Percentiles rank a stretch among this genome's conserved stretches.
These are phyloP conservation scores for Nyssa sinensis DNA, from an alignment of 148 eudicot species.

Conservation along the genomic window DNA sequence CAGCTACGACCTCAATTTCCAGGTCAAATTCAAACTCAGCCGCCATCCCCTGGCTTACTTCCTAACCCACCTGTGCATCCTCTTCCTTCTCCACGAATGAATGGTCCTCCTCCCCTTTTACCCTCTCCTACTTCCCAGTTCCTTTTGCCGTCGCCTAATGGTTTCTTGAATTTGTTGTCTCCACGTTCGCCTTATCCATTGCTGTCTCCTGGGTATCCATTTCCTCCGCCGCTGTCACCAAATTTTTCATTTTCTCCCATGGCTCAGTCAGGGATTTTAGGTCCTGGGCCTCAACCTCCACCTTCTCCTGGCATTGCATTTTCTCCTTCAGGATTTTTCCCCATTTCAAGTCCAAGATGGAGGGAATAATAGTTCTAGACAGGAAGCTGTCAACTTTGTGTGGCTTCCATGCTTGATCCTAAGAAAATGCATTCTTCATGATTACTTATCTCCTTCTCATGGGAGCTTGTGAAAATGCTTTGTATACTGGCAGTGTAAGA, in stretches of 20 bases:
- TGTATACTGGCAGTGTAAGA: constrained; percentile 10
- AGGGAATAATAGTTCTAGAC: constrained; percentile 52
- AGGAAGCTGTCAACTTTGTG: constrained; percentile 14
- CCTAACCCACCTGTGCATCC: constrained; percentile 44
- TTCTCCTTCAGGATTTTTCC: constrained; percentile 76
- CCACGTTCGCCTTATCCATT: constrained; percentile 84
- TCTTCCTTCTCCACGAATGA: constrained; percentile 59
- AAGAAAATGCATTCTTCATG: constrained; percentile 2
- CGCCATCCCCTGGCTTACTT: constrained; percentile 43
- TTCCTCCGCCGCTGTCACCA: constrained; percentile 75
- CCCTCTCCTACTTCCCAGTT: constrained; percentile 77
- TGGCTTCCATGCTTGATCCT: constrained; percentile 16
- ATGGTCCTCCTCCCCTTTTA: constrained; percentile 49
- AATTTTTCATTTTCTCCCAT: constrained; percentile 63
- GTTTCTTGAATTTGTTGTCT: constrained; percentile 58
- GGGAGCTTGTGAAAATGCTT: constrained; percentile 18
- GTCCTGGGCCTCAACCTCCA: constrained; percentile 74
- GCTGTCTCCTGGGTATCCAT: constrained; percentile 70
- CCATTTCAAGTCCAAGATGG: constrained; percentile 82
- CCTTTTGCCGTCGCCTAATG: constrained; percentile 71
- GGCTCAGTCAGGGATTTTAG: constrained; percentile 66
- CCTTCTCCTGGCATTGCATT: constrained; percentile 72
- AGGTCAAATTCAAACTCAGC: constrained; percentile 39
- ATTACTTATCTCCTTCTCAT: not conserved
- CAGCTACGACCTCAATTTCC: constrained; percentile 29